Conservation (phyloP, 2,329 filamentous ascomycete genomes). For the Emergomyces pasteurianus region DNA sequence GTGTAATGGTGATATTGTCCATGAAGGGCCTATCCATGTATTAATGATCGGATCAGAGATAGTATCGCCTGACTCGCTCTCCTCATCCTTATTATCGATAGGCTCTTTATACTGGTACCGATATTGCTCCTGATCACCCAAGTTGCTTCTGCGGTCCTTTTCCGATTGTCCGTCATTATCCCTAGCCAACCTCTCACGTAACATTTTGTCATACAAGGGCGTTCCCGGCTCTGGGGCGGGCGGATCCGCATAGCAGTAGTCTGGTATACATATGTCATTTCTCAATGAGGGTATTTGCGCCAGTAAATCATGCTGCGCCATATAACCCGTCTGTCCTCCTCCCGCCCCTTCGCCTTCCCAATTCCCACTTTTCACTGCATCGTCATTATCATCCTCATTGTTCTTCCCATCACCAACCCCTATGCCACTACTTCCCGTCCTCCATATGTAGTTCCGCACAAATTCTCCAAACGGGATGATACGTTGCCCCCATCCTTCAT, state of each 20-base stretch:
- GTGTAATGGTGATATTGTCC: slow-evolving; percentile 84
- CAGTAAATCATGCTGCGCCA: slow-evolving; percentile 86
- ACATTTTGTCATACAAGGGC: slow-evolving; percentile 31
- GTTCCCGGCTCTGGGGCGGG: slow-evolving; percentile 43
- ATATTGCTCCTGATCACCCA: not conserved
- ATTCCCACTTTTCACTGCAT: not conserved
- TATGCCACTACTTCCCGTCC: slow-evolving; percentile 7
- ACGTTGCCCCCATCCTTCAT: slow-evolving; percentile 70
- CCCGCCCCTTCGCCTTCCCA: not conserved
- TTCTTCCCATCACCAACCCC: not conserved
- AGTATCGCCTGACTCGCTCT: slow-evolving; percentile 6
- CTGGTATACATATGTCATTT: slow-evolving; percentile 65
- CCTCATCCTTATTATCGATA: not conserved
- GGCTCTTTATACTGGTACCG: not conserved
- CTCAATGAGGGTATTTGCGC: slow-evolving; percentile 65
- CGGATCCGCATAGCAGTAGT: slow-evolving; percentile 67
- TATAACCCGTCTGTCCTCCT: slow-evolving; percentile 50
- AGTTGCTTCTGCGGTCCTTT: not conserved
- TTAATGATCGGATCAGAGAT: slow-evolving; percentile 56
- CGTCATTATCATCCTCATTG: not conserved
- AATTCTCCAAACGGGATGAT: slow-evolving; percentile 67
- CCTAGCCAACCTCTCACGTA: slow-evolving; percentile 14
- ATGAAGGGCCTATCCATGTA: slow-evolving; percentile 82
- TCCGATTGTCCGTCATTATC: slow-evolving; percentile 27
- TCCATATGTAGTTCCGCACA: slow-evolving; percentile 47